Evolutionary conservation across 805 yeast species (phyloP).

Genomic region (Clavispora carvajalis): DNA sequence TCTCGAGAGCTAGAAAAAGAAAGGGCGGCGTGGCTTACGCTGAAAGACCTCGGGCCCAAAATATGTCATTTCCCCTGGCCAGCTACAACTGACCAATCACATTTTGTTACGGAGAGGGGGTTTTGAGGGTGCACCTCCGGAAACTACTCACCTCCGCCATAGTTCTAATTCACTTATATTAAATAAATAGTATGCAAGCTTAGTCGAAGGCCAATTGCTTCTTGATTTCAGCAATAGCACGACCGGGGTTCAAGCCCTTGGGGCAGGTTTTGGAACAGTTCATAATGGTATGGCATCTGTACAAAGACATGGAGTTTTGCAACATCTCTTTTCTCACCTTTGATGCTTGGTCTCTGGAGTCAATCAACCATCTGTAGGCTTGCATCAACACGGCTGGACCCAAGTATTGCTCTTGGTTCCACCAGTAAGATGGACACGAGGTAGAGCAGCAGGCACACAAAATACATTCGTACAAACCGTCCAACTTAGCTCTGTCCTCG

Average conservation of each 20-base stretch:
- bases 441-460: slow-evolving; percentile 98
- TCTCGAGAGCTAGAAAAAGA: too few species aligned
- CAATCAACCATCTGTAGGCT: slow-evolving; percentile 98
- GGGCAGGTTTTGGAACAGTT: slow-evolving; percentile 98
- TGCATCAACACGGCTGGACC: slow-evolving; percentile 99
- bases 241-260: slow-evolving; percentile 96
- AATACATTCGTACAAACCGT: slow-evolving; percentile 96
- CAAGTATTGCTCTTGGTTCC: slow-evolving; percentile 98
- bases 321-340: slow-evolving; percentile 77
- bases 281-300: slow-evolving; percentile 99
- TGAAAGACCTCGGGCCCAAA: too few species aligned
- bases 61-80: too few species aligned
- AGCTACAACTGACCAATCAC: too few species aligned
- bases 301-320: slow-evolving; percentile 94
- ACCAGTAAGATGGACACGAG: slow-evolving; percentile 99
- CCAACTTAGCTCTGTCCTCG: slow-evolving; percentile 92
- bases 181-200: slow-evolving; percentile 10
- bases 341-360: slow-evolving; percentile 92
- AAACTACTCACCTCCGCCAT: too few species aligned
- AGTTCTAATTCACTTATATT: neutral
- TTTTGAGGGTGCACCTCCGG: too few species aligned
- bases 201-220: slow-evolving; percentile 81
- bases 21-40: too few species aligned
- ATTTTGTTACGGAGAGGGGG: too few species aligned
- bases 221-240: slow-evolving; percentile 95